Evolutionary conservation across 495 filamentous ascomycete genomes (phyloP).

Genomic region (Podospora sp.): DNA sequence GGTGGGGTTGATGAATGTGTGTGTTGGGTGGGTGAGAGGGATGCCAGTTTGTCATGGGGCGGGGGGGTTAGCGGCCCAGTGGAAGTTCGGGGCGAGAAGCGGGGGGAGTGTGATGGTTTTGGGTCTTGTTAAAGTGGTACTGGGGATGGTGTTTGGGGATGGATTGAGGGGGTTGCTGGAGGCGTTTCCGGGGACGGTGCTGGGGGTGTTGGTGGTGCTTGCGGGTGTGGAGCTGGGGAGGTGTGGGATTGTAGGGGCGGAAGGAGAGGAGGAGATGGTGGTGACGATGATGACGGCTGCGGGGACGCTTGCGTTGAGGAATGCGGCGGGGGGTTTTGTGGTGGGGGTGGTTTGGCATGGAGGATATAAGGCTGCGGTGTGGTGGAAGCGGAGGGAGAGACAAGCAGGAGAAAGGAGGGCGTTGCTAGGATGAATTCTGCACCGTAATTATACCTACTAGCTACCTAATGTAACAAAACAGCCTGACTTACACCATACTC

Average conservation of each 20-base stretch:
- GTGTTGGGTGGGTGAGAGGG: conserved; percentile 85
- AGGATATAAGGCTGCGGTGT: conserved; percentile 47
- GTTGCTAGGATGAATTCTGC: conserved; percentile 21
- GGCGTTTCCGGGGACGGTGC: conserved; percentile 69
- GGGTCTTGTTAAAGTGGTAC: conserved; percentile 70
- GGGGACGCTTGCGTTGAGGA: conserved; percentile 79
- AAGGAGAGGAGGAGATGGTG: conserved; percentile 50
- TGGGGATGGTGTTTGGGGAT: conserved; percentile 74
- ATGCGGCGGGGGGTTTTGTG: conserved; percentile 83
- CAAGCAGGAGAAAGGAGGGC: conserved; percentile 29
- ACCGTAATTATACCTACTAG: neutral
- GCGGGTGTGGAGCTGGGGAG: conserved; percentile 83
- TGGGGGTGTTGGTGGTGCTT: conserved; percentile 87
- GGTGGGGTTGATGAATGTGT: conserved; percentile 78
- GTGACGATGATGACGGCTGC: conserved; percentile 88
- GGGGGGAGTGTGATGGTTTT: conserved; percentile 81
- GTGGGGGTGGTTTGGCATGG: conserved; percentile 67
- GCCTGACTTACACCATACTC: neutral
- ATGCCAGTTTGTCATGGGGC: conserved; percentile 97
- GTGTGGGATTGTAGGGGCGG: conserved; percentile 68
- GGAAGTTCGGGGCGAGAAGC: conserved; percentile 86
- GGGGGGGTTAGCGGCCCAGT: conserved; percentile 86
- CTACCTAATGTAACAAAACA: too few species aligned
- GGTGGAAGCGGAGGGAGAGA: conserved; percentile 32
- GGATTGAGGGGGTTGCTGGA: conserved; percentile 66